Conservation (phyloP, 2,329 filamentous ascomycete genomes). For the Cladosporium phlei region DNA sequence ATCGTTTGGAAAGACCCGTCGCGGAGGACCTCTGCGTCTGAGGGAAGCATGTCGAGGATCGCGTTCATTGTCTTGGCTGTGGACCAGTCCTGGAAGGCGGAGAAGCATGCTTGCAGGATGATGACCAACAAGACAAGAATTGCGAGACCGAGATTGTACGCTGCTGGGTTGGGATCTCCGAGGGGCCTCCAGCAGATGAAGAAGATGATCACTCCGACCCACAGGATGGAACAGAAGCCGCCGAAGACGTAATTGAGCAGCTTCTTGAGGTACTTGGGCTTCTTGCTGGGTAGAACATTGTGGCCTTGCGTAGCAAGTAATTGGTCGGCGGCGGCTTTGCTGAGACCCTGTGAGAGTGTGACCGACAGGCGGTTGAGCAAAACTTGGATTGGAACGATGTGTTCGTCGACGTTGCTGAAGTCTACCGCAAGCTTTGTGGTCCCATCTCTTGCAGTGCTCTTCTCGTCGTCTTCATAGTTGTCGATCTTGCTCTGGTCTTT, state of each 20-base stretch:
- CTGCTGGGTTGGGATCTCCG: slow-evolving; percentile 39
- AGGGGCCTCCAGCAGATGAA: slow-evolving; percentile 48
- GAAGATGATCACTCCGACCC: slow-evolving; percentile 46
- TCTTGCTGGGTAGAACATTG: slow-evolving; percentile 40
- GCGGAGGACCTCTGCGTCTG: slow-evolving; percentile 40
- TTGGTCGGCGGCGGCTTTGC: slow-evolving; percentile 30
- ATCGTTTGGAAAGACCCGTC: slow-evolving; percentile 27
- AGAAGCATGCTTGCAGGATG: slow-evolving; percentile 44
- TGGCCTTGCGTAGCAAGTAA: slow-evolving; percentile 39
- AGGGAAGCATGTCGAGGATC: slow-evolving; percentile 44
- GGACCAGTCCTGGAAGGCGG: slow-evolving; percentile 47
- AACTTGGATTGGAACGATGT: slow-evolving; percentile 1
- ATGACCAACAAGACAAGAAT: slow-evolving; percentile 47
- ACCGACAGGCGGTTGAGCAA: slow-evolving; percentile 4
- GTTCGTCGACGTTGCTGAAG: slow-evolving; percentile 3
- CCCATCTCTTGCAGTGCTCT: background rate
- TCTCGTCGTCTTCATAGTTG: slow-evolving; percentile 4
- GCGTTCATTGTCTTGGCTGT: slow-evolving; percentile 45
- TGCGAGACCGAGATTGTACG: slow-evolving; percentile 43
- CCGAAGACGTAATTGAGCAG: slow-evolving; percentile 43
- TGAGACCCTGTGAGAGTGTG: slow-evolving; percentile 30
- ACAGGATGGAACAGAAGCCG: slow-evolving; percentile 46
- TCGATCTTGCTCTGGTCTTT: slow-evolving; percentile 3
- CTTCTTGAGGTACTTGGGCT: slow-evolving; percentile 42
- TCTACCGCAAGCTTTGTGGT: slow-evolving; percentile 1